These are phyloP conservation scores for Mycena pura DNA, from an alignment of 768 basidiomycete genomes.

Conservation along the genomic window DNA sequence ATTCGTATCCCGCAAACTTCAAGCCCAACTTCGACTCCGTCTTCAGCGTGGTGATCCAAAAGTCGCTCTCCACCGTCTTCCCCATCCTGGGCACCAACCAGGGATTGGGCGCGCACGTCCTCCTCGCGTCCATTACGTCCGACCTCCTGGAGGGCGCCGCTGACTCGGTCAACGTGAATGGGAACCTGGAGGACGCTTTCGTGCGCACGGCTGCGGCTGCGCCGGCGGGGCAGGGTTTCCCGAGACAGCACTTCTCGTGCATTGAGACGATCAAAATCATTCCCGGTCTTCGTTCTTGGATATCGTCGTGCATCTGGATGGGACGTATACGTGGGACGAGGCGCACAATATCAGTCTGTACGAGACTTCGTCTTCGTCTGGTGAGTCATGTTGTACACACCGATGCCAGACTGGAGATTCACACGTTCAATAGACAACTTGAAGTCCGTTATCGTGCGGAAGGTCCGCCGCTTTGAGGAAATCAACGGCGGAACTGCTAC, in stretches of 20 bases:
- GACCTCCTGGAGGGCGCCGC: neutral
- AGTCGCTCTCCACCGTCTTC: constrained; percentile 22
- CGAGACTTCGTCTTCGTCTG: constrained; percentile 23
- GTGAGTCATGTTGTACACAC: neutral
- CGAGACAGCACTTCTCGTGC: constrained; percentile 16
- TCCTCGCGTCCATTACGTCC: constrained; percentile 17
- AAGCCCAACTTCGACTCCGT: constrained; percentile 21
- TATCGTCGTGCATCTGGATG: constrained; percentile 11
- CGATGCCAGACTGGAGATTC: neutral
- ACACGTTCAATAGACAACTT: neutral
- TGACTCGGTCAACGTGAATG: constrained; percentile 15
- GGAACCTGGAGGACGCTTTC: constrained; percentile 21
- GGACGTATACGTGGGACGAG: constrained; percentile 22
- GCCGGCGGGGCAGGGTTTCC: constrained; percentile 11
- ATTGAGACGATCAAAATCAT: constrained; percentile 24
- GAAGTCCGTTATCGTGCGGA: constrained; percentile 8
- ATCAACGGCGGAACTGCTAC: constrained; percentile 19
- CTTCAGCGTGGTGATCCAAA: constrained; percentile 15
- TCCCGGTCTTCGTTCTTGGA: constrained; percentile 21
- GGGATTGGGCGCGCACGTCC: constrained; percentile 10
- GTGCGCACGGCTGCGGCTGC: constrained; percentile 11
- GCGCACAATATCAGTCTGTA: constrained; percentile 11
- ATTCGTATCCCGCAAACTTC: constrained; percentile 24
- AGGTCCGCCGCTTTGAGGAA: constrained; percentile 19
- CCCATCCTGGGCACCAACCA: constrained; percentile 22